These are phyloP conservation scores for barley (Hordeum vulgare) DNA, from an alignment of 176 grass and related monocot genomes.

Conservation along the genomic window MorexV3_pseudomolecules_assembly NC_058521.1:478436656-478437155, in stretches of 20 bases:
- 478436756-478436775: not conserved
- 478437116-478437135: too few species aligned
- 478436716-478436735: not conserved
- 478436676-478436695: too few species aligned
- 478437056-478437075: too few species aligned
- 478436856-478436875: slow-evolving; percentile 22
- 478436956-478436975: slow-evolving; percentile 10
- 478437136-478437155: too few species aligned
- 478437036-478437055: too few species aligned
- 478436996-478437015: not conserved
- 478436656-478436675: not conserved
- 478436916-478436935: not conserved
- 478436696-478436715: not conserved
- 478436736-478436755: not conserved
- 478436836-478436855: not conserved
- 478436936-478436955: not conserved
- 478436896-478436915: not conserved
- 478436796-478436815: not conserved
- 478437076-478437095: too few species aligned
- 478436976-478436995: slow-evolving; percentile 5
- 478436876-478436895: not conserved
- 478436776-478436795: not conserved
- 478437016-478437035: too few species aligned
- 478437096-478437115: too few species aligned
- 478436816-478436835: slow-evolving; percentile 8